phyloP scores from a whole-genome alignment of 164 flowering plant species.

The Amborella trichopoda region DNA sequence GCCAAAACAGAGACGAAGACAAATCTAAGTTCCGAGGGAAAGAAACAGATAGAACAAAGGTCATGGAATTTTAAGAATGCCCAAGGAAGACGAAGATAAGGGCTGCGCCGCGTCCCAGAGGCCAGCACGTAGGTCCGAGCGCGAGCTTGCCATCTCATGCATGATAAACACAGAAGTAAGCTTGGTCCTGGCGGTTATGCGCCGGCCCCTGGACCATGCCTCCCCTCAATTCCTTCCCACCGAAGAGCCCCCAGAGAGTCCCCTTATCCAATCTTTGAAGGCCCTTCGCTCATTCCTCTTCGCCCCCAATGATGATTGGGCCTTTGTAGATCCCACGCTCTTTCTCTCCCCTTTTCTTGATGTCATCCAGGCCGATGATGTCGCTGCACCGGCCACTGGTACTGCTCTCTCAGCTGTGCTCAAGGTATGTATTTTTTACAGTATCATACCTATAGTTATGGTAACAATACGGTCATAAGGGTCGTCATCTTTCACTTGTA shows the following conservation, averaged over 20 bases:
- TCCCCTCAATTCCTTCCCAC: slow-evolving; percentile 17
- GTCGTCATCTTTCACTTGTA: too few relatives aligned
- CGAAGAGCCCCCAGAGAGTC: slow-evolving; percentile 39
- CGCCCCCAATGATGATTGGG: slow-evolving; percentile 76
- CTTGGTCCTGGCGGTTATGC: slow-evolving; percentile 68
- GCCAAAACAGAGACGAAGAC: too few relatives aligned
- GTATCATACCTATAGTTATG: too few relatives aligned
- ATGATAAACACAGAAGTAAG: slow-evolving; percentile 84
- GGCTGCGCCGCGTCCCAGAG: too few relatives aligned
- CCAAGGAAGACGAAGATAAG: slow-evolving; percentile 6
- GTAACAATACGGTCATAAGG: too few relatives aligned
- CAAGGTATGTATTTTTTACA: too few relatives aligned
- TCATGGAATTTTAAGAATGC: not conserved
- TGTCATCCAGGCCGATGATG: slow-evolving; percentile 59
- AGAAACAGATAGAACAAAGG: not conserved
- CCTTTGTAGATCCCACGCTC: slow-evolving; percentile 43
- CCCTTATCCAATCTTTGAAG: slow-evolving; percentile 46
- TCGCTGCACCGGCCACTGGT: slow-evolving; percentile 59
- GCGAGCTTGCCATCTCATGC: slow-evolving; percentile 61
- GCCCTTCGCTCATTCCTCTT: slow-evolving; percentile 60
- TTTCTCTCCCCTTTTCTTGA: slow-evolving; percentile 80
- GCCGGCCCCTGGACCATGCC: slow-evolving; percentile 16
- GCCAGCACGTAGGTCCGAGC: slow-evolving; percentile 11
- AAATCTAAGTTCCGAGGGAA: too few relatives aligned
- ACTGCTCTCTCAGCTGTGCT: slow-evolving; percentile 56